Conservation (phyloP, 2,329 filamentous ascomycete species). For the Calonectria multiphialidica region DNA sequence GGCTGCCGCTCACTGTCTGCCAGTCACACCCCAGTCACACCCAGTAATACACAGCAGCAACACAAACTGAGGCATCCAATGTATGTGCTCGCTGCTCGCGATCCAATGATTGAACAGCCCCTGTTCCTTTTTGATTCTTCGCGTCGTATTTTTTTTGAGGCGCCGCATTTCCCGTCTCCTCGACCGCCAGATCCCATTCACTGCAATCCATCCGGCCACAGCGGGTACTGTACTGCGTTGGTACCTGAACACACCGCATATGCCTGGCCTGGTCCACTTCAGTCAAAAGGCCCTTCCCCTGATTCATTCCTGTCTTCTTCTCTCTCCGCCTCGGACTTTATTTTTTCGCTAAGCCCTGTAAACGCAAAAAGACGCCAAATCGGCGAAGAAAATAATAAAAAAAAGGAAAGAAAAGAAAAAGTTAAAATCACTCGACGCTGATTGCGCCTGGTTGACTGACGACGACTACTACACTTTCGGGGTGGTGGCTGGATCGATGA, state of each 20-base stretch:
- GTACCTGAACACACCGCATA: neutral
- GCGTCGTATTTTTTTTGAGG: neutral
- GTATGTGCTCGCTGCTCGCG: neutral
- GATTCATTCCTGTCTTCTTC: neutral
- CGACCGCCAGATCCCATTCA: neutral
- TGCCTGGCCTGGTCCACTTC: neutral
- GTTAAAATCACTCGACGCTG: neutral
- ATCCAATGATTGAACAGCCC: neutral
- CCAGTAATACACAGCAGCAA: neutral
- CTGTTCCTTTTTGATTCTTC: neutral
- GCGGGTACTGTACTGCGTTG: neutral
- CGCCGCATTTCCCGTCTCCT: neutral
- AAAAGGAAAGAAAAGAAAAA: neutral
- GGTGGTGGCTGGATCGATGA: neutral
- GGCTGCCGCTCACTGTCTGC: too few relatives aligned
- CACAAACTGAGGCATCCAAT: neutral
- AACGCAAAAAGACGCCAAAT: neutral
- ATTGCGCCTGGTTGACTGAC: slow-evolving; percentile 13
- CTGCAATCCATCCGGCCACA: neutral
- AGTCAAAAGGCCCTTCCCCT: neutral
- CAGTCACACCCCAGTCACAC: too few relatives aligned
- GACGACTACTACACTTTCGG: neutral
- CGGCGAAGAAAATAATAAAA: neutral
- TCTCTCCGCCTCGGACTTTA: neutral
- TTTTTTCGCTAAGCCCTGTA: neutral